phyloP scores from a whole-genome alignment of 371 early-diverging fungal species.

The Mucor circinelloides region DNA sequence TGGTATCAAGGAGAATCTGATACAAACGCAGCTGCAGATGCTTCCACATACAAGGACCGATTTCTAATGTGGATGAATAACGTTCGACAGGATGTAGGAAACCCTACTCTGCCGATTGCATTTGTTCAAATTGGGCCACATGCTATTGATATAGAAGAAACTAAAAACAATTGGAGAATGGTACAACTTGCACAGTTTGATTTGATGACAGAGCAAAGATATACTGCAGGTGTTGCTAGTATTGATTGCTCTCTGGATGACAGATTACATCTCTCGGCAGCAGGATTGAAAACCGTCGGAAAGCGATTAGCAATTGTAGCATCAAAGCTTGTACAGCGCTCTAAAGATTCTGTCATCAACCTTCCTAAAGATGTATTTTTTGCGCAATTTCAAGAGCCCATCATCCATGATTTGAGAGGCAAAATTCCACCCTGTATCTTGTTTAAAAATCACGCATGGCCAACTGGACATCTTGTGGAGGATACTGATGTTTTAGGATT shows the following conservation, averaged over 20 bases:
- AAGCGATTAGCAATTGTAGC: slow-evolving; percentile 34
- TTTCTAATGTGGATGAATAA: slow-evolving; percentile 20
- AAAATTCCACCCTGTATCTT: neutral
- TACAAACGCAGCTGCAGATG: neutral
- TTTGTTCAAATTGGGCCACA: slow-evolving; percentile 37
- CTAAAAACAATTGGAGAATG: slow-evolving; percentile 18
- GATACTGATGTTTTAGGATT: neutral
- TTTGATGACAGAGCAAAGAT: neutral
- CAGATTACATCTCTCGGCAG: slow-evolving; percentile 36
- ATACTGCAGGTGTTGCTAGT: slow-evolving; percentile 24
- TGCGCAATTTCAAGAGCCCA: neutral
- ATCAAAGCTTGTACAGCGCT: neutral
- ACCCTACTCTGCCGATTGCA: slow-evolving; percentile 20
- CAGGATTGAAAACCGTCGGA: slow-evolving; percentile 27
- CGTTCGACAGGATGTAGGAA: slow-evolving; percentile 15
- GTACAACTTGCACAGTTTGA: slow-evolving; percentile 32
- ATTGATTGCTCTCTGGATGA: slow-evolving; percentile 44
- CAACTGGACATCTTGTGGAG: neutral
- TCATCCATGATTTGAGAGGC: neutral
- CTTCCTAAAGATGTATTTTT: neutral
- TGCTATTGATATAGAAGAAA: slow-evolving; percentile 7
- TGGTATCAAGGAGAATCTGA: slow-evolving; percentile 57
- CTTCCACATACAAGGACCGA: slow-evolving; percentile 10
- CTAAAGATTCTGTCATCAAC: neutral
- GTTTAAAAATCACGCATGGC: neutral